These are phyloP conservation scores for Yamadazyma paraphyllophila DNA, from an alignment of 805 yeast species.

Conservation along the genomic window DNA sequence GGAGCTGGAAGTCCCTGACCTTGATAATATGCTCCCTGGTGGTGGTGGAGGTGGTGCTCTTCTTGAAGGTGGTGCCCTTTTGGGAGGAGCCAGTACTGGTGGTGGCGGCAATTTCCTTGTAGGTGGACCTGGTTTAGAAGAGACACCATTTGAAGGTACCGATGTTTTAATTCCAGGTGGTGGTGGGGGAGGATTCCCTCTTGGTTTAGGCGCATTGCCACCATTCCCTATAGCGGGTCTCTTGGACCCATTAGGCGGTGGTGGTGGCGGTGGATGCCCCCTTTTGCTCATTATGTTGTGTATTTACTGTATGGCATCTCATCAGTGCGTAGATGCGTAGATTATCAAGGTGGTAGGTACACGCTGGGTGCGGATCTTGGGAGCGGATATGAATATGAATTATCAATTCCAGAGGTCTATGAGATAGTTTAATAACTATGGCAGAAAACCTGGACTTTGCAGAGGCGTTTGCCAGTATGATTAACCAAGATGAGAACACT, in stretches of 20 bases:
- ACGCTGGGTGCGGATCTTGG: not conserved
- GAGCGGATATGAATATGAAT: not conserved
- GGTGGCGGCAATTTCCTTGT: constrained; percentile 18
- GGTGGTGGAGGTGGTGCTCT: constrained; percentile 18
- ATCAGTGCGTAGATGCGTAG: constrained; percentile 1
- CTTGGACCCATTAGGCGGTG: constrained; percentile 5
- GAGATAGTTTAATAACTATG: not conserved
- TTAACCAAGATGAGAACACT: not conserved
- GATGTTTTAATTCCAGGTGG: constrained; percentile 13
- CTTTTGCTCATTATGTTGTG: constrained; percentile 16
- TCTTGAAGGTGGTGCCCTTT: not conserved
- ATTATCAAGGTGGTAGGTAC: not conserved
- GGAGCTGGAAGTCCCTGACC: too few relatives aligned
- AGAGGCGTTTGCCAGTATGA: not conserved
- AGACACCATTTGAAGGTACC: not conserved
- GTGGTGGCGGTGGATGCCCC: constrained; percentile 35
- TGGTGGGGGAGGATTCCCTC: constrained; percentile 1
- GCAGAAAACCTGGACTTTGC: not conserved
- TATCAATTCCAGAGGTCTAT: not conserved
- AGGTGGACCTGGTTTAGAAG: constrained; percentile 6
- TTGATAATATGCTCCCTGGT: constrained; percentile 14
- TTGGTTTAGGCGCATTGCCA: not conserved
- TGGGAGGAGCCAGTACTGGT: not conserved
- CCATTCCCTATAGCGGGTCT: not conserved
- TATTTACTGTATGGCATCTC: constrained; percentile 4